Evolutionary conservation across 371 early-diverging fungal species (phyloP).

Genomic region (Mucor lusitanicus): DNA sequence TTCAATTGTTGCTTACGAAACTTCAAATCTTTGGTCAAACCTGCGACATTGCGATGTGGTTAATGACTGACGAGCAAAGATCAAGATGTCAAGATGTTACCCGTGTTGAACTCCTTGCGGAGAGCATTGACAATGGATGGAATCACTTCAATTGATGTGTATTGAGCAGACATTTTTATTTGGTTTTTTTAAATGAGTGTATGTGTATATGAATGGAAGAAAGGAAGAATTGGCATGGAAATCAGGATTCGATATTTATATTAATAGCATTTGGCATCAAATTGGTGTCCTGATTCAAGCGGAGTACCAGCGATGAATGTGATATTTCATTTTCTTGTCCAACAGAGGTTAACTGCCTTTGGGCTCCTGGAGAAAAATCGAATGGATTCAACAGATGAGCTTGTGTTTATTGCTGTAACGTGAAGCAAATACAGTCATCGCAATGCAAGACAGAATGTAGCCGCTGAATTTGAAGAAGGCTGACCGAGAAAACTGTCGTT

Average conservation of each 20-base stretch:
- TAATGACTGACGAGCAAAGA: neutral
- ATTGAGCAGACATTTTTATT: conserved; percentile 22
- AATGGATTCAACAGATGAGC: conserved; percentile 11
- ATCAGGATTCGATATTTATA: neutral
- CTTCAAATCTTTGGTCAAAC: conserved; percentile 56
- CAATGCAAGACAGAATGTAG: conserved; percentile 68
- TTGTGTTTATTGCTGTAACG: conserved; percentile 35
- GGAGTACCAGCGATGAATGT: neutral
- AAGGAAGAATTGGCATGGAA: neutral
- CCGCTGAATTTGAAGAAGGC: conserved; percentile 82
- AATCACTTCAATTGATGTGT: conserved; percentile 33
- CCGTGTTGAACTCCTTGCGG: conserved; percentile 51
- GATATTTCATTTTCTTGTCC: neutral
- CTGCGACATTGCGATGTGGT: conserved; percentile 7
- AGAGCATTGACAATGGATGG: conserved; percentile 47
- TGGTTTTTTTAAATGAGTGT: conserved; percentile 1
- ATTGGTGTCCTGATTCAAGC: neutral
- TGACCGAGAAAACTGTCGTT: conserved; percentile 70
- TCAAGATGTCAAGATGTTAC: conserved; percentile 14
- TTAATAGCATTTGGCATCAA: neutral
- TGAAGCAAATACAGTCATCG: conserved; percentile 68
- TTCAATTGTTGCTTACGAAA: conserved; percentile 80
- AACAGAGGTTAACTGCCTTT: conserved; percentile 8
- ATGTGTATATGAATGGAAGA: neutral
- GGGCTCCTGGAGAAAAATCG: neutral